Percentiles rank a stretch among this genome's conserved stretches.
Evolutionary conservation across 495 filamentous ascomycete species (phyloP).

Genomic region (Hypoxylon lenormandii): DNA sequence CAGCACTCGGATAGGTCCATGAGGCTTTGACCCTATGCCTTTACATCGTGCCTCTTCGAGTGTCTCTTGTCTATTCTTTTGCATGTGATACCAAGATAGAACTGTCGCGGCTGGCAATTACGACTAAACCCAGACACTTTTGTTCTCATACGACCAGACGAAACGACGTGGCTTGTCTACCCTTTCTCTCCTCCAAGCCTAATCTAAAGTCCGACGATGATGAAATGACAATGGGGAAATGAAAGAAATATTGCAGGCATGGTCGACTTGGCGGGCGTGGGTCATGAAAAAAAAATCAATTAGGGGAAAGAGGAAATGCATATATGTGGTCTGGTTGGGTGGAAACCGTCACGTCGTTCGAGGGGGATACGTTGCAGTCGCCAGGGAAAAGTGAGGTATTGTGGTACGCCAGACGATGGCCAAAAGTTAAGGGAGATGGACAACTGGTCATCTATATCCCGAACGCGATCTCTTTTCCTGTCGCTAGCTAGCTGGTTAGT

Average conservation of each 20-base stretch:
- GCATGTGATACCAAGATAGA: constrained; percentile 49
- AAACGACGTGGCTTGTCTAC: constrained; percentile 15
- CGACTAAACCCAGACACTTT: constrained; percentile 14
- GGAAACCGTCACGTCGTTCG: background rate
- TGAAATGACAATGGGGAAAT: constrained; percentile 2
- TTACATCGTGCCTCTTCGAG: constrained; percentile 25
- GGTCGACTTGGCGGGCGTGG: constrained; percentile 8
- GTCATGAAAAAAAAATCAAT: constrained; percentile 21
- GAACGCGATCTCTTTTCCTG: constrained; percentile 28
- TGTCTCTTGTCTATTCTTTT: constrained; percentile 31
- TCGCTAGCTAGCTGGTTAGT: constrained; percentile 28
- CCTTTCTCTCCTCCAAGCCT: background rate
- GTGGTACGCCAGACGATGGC: constrained; percentile 2
- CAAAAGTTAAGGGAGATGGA: constrained; percentile 31
- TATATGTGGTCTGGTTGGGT: constrained; percentile 37
- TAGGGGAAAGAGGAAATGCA: constrained; percentile 22
- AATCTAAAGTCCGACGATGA: constrained; percentile 16
- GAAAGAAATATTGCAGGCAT: background rate
- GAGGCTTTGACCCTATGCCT: constrained; percentile 31
- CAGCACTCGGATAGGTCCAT: constrained; percentile 13
- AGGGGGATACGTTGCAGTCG: constrained; percentile 9
- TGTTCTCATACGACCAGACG: constrained; percentile 2
- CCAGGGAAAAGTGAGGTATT: constrained; percentile 29
- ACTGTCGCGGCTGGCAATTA: constrained; percentile 19
- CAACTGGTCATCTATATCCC: constrained; percentile 36